Evolutionary conservation across 164 flowering plant species (phyloP).

Genomic region (Magnolia officinalis): DNA sequence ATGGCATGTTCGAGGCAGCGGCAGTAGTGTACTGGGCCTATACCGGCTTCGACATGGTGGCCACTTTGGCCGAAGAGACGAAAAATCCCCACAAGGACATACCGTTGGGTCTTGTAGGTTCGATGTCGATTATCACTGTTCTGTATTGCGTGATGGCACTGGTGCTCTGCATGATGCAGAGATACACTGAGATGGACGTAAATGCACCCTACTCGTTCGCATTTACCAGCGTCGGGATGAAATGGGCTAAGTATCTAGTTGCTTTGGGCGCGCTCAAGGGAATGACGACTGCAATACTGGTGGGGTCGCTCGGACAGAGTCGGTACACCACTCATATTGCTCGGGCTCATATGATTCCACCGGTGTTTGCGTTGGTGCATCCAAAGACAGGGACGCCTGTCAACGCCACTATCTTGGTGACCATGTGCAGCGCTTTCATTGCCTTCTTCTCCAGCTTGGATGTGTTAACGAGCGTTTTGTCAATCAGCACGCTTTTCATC

Average conservation of each 20-base stretch:
- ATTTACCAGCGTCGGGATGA: constrained; percentile 60
- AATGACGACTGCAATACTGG: constrained; percentile 69
- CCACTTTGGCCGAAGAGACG: constrained; percentile 87
- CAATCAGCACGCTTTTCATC: constrained; percentile 67
- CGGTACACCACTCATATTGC: constrained; percentile 86
- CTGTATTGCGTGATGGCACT: constrained; percentile 76
- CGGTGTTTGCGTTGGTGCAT: constrained; percentile 71
- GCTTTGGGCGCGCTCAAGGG: constrained; percentile 72
- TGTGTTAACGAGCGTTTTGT: constrained; percentile 61
- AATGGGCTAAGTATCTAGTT: constrained; percentile 73
- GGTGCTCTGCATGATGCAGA: constrained; percentile 57
- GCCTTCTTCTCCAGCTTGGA: constrained; percentile 74
- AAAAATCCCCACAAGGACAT: constrained; percentile 66
- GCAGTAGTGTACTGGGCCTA: constrained; percentile 79
- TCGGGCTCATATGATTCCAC: constrained; percentile 84
- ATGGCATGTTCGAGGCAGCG: constrained; percentile 60
- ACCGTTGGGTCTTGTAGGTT: constrained; percentile 69
- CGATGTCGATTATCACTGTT: constrained; percentile 64
- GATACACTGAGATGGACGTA: constrained; percentile 55
- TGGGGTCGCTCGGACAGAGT: constrained; percentile 73
- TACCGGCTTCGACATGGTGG: constrained; percentile 78
- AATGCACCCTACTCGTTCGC: constrained; percentile 75
- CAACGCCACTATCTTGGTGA: constrained; percentile 55
- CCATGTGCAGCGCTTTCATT: constrained; percentile 36
- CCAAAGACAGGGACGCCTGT: constrained; percentile 77